phyloP scores from a whole-genome alignment of 768 basidiomycete species.

The Heimioporus sp. region DNA sequence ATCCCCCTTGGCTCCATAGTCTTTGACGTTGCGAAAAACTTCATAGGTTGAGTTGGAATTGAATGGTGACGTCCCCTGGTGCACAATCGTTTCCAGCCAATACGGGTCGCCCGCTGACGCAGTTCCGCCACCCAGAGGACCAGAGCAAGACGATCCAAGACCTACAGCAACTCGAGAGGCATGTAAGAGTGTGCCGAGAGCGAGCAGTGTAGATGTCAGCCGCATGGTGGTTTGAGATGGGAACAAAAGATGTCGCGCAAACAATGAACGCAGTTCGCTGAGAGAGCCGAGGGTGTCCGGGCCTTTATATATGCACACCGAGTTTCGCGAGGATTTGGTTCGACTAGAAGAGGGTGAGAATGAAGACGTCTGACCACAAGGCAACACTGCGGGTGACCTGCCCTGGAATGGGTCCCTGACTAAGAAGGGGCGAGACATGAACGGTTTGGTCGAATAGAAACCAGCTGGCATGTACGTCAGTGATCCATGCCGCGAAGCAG shows the following conservation, averaged over 20 bases:
- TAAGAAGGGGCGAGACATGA: neutral
- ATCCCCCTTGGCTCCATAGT: slow-evolving; percentile 53
- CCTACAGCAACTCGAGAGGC: slow-evolving; percentile 15
- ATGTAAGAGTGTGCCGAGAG: slow-evolving; percentile 7
- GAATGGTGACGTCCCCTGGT: slow-evolving; percentile 67
- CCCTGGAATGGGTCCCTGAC: neutral
- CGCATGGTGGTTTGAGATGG: slow-evolving; percentile 5
- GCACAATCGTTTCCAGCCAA: slow-evolving; percentile 70
- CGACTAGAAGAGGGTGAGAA: slow-evolving; percentile 1
- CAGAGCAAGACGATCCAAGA: slow-evolving; percentile 46
- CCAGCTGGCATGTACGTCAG: slow-evolving; percentile 2
- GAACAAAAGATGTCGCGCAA: neutral
- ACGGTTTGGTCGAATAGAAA: neutral
- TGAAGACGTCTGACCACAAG: neutral
- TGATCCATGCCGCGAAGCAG: neutral
- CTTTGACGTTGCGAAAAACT: slow-evolving; percentile 76
- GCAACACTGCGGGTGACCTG: neutral
- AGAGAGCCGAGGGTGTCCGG: neutral
- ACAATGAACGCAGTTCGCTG: neutral
- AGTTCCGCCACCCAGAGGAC: slow-evolving; percentile 45
- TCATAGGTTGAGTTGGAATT: slow-evolving; percentile 55
- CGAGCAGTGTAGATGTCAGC: neutral
- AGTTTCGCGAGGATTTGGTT: neutral
- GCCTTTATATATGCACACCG: slow-evolving; percentile 14
- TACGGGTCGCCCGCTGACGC: slow-evolving; percentile 45